A percentile compares a stretch with the other conserved stretches of the same genome.
Evolutionary conservation across 2,329 filamentous ascomycete species (phyloP).

Genomic region (Neoascochyta sp.): DNA sequence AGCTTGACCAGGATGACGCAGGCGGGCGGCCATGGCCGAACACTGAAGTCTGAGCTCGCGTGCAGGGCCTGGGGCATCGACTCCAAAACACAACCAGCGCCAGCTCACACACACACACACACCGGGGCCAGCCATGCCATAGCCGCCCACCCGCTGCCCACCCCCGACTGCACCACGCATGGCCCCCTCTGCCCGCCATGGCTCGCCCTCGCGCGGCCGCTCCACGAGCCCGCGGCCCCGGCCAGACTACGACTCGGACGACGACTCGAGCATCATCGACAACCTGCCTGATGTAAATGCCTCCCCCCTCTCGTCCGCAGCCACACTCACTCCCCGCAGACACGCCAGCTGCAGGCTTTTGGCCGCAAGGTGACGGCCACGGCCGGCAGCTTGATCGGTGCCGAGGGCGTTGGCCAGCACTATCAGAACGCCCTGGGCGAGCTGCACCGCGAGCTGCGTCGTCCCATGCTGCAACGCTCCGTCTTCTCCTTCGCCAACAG

Average conservation of each 20-base stretch:
- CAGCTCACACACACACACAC: not conserved
- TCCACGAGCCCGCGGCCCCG: slow-evolving; percentile 32
- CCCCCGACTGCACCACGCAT: slow-evolving; percentile 17
- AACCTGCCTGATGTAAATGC: slow-evolving; percentile 29
- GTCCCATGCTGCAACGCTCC: slow-evolving; percentile 78
- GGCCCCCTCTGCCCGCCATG: slow-evolving; percentile 25
- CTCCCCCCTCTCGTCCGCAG: slow-evolving; percentile 1
- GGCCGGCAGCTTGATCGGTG: slow-evolving; percentile 78
- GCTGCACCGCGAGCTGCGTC: slow-evolving; percentile 82
- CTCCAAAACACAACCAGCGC: slow-evolving; percentile 1
- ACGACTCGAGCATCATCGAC: slow-evolving; percentile 32
- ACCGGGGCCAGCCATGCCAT: slow-evolving; percentile 1
- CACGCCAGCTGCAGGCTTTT: slow-evolving; percentile 86
- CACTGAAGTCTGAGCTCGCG: slow-evolving; percentile 3
- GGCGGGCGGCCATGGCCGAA: slow-evolving; percentile 1
- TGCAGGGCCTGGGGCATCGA: too few relatives aligned
- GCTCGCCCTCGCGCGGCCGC: slow-evolving; percentile 28
- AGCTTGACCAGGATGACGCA: slow-evolving; percentile 26
- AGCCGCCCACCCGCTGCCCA: not conserved
- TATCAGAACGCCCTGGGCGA: slow-evolving; percentile 86
- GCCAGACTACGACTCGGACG: slow-evolving; percentile 20
- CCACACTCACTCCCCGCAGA: slow-evolving; percentile 48
- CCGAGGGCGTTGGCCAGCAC: slow-evolving; percentile 55
- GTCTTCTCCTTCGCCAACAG: slow-evolving; percentile 90
- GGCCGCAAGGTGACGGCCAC: slow-evolving; percentile 92